These are phyloP conservation scores for Avena insularis DNA, from an alignment of 176 grass and related monocot genomes.

Conservation along the genomic window DNA sequence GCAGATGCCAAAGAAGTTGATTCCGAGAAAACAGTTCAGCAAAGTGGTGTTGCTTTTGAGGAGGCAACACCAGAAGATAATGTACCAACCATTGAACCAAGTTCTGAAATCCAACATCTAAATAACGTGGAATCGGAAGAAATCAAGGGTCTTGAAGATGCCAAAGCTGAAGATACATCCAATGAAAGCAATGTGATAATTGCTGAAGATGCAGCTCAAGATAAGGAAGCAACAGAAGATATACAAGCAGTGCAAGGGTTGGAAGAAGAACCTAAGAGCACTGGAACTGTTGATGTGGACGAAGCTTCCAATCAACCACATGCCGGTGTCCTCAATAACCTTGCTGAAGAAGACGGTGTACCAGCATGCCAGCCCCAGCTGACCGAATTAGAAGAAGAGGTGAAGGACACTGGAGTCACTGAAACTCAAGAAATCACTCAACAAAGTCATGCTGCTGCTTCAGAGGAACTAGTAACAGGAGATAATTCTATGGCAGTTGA, in stretches of 20 bases:
- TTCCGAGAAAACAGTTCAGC: conserved; percentile 9
- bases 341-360: conserved; percentile 15
- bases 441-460: conserved; percentile 31
- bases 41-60: conserved; percentile 34
- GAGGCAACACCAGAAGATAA: conserved; percentile 34
- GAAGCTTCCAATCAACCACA: conserved; percentile 24
- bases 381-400: conserved; percentile 34
- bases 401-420: conserved; percentile 27
- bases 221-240: conserved; percentile 19
- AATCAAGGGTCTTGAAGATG: conserved; percentile 33
- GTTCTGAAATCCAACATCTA: conserved; percentile 32
- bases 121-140: conserved; percentile 26
- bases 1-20: conserved; percentile 29
- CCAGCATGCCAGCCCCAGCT: conserved; percentile 20
- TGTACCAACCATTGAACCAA: background rate
- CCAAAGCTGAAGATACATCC: conserved; percentile 29
- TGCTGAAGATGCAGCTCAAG: conserved; percentile 38
- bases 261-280: conserved; percentile 32
- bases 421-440: conserved; percentile 34
- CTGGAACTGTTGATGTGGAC: background rate
- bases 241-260: conserved; percentile 28
- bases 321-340: background rate
- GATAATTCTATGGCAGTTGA: conserved; percentile 41
- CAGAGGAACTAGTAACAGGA: conserved; percentile 34
- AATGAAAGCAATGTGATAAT: conserved; percentile 12